A percentile compares a stretch with the other conserved stretches of the same genome.
Conservation (phyloP, 176 grass and related monocot species). For the Areca catechu region DNA sequence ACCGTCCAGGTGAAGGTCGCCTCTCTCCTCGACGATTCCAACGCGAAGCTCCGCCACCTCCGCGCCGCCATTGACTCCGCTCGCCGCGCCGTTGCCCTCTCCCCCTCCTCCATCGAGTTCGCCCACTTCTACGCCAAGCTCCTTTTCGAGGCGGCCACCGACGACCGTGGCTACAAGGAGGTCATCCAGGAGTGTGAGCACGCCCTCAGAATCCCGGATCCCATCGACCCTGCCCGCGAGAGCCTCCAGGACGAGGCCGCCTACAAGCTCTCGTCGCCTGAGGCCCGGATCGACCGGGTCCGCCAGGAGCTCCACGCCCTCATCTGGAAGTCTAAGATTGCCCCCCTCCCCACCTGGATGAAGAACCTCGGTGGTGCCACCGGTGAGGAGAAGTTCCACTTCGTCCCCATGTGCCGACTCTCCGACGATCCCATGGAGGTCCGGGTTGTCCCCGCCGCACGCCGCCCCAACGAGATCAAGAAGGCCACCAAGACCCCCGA, state of each 20-base stretch:
- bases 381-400: slow-evolving; percentile 57
- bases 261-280: slow-evolving; percentile 33
- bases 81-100: slow-evolving; percentile 43
- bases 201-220: slow-evolving; percentile 42
- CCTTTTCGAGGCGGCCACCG: slow-evolving; percentile 41
- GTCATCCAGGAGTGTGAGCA: slow-evolving; percentile 64
- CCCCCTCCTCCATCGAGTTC: slow-evolving; percentile 70
- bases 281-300: slow-evolving; percentile 29
- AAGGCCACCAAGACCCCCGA: slow-evolving; percentile 78
- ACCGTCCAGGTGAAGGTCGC: slow-evolving; percentile 49
- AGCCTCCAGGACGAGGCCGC: slow-evolving; percentile 39
- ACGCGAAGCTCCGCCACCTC: slow-evolving; percentile 48
- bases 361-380: slow-evolving; percentile 44
- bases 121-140: slow-evolving; percentile 68
- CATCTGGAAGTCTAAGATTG: slow-evolving; percentile 72
- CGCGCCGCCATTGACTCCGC: slow-evolving; percentile 42
- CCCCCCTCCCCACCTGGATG: slow-evolving; percentile 81
- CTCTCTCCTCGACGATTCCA: slow-evolving; percentile 48
- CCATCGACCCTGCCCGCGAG: slow-evolving; percentile 49
- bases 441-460: slow-evolving; percentile 42
- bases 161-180: slow-evolving; percentile 48
- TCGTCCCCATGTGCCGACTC: slow-evolving; percentile 53
- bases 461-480: slow-evolving; percentile 82
- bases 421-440: slow-evolving; percentile 55
- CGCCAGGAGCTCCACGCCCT: slow-evolving; percentile 48